Evolutionary conservation across 768 basidiomycete genomes (phyloP).

Genomic region (Xanthoconium purpureum): DNA sequence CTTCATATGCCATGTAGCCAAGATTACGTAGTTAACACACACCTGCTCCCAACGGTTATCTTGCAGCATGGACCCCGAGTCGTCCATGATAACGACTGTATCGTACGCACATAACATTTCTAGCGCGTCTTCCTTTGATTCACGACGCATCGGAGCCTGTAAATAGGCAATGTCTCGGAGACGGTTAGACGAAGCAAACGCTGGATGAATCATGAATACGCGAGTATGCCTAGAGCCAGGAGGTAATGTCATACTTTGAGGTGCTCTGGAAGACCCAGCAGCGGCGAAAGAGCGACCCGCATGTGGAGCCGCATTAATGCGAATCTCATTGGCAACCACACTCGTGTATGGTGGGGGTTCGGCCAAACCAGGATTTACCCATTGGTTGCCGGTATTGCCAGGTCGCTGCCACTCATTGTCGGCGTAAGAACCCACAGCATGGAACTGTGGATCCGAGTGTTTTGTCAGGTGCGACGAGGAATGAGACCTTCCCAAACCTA

Average conservation of each 20-base stretch:
- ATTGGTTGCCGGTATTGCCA: background rate
- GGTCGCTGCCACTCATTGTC: background rate
- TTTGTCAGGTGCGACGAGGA: constrained; percentile 11
- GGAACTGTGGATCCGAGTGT: constrained; percentile 2
- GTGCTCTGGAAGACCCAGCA: constrained; percentile 2
- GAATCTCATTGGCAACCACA: constrained; percentile 1
- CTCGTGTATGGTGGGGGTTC: constrained; percentile 27
- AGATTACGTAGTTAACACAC: background rate
- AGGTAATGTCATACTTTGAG: constrained; percentile 19
- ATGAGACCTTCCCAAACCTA: constrained; percentile 4
- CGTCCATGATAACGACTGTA: constrained; percentile 59
- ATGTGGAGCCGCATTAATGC: background rate
- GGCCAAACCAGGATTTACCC: constrained; percentile 3
- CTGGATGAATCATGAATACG: constrained; percentile 24
- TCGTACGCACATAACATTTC: constrained; percentile 46
- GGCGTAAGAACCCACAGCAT: background rate
- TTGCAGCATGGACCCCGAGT: constrained; percentile 53
- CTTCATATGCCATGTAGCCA: background rate
- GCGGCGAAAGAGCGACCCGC: constrained; percentile 1
- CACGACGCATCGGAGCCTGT: constrained; percentile 23
- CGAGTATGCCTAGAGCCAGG: constrained; percentile 21
- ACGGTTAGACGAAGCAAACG: constrained; percentile 13
- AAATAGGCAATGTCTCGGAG: constrained; percentile 23
- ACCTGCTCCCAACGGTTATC: constrained; percentile 52
- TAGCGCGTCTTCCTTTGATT: constrained; percentile 29